Conservation (phyloP, 2,329 filamentous ascomycete species). For the Scedosporium boydii region DNA sequence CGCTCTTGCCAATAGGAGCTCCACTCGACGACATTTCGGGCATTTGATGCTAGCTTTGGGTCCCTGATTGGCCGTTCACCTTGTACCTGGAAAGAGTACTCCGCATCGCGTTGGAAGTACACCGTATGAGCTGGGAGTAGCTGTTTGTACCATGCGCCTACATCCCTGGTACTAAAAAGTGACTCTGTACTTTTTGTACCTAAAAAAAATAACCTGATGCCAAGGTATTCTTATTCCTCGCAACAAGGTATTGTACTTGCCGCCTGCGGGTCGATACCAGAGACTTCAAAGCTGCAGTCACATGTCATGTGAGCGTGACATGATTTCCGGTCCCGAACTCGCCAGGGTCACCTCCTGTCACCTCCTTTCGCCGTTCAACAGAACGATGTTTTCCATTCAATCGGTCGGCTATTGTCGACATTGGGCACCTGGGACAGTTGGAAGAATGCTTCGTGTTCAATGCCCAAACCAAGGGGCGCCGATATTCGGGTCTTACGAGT, state of each 20-base stretch:
- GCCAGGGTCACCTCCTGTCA: not conserved
- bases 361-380: not conserved
- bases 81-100: conserved; percentile 1
- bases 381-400: not conserved
- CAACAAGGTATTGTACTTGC: not conserved
- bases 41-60: not conserved
- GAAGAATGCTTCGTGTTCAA: not conserved
- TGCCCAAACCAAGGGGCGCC: not conserved
- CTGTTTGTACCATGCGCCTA: not conserved
- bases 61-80: not conserved
- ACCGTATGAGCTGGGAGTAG: not conserved
- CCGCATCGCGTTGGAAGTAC: not conserved
- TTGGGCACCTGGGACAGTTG: not conserved
- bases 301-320: conserved; percentile 7
- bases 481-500: not conserved
- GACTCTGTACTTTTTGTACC: not conserved
- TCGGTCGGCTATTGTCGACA: not conserved
- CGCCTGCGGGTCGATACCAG: not conserved
- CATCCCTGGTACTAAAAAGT: not conserved
- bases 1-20: not conserved
- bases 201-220: not conserved
- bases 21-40: not conserved
- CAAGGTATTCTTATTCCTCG: not conserved
- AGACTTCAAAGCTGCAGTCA: not conserved
- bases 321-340: not conserved